These are phyloP conservation scores for Mucor lusitanicus DNA, from an alignment of 371 early-diverging fungal species.

Conservation along the genomic window DNA sequence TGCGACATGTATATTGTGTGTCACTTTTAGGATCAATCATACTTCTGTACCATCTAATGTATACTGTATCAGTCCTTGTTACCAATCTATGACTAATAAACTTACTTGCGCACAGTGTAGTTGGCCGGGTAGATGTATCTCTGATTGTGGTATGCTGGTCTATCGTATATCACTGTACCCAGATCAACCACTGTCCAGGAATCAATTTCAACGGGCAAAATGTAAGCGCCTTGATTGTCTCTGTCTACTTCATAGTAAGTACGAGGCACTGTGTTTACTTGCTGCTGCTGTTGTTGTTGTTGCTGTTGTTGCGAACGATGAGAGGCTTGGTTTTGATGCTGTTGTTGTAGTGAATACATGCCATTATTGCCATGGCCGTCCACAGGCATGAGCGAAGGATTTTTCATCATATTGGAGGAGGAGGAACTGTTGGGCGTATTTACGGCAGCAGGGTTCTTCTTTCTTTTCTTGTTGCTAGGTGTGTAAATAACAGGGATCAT, in stretches of 20 bases:
- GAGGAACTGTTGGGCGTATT: background rate
- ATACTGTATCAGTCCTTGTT: background rate
- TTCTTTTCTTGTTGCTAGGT: slow-evolving; percentile 31
- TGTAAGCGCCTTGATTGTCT: slow-evolving; percentile 72
- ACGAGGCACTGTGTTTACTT: slow-evolving; percentile 37
- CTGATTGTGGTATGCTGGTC: slow-evolving; percentile 86
- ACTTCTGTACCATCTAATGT: slow-evolving; percentile 68
- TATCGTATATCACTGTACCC: slow-evolving; percentile 79
- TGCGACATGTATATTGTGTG: slow-evolving; percentile 77
- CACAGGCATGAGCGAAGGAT: background rate
- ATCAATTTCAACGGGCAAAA: slow-evolving; percentile 83
- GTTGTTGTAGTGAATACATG: background rate
- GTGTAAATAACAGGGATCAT: slow-evolving; percentile 32
- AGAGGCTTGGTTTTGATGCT: slow-evolving; percentile 1
- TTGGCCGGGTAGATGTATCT: slow-evolving; percentile 94
- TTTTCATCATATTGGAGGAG: background rate
- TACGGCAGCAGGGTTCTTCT: slow-evolving; percentile 12
- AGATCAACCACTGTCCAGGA: slow-evolving; percentile 76
- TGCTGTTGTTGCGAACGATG: background rate
- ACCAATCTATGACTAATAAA: background rate
- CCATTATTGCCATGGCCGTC: background rate
- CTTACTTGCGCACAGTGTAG: slow-evolving; percentile 67
- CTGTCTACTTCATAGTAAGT: slow-evolving; percentile 59
- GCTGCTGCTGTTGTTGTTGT: slow-evolving; percentile 15
- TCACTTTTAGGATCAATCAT: slow-evolving; percentile 73